A percentile compares a stretch with the other conserved stretches of the same genome.
Evolutionary conservation across 257 asterid genomes (phyloP).

Genomic region (Primulina tabacum): DNA sequence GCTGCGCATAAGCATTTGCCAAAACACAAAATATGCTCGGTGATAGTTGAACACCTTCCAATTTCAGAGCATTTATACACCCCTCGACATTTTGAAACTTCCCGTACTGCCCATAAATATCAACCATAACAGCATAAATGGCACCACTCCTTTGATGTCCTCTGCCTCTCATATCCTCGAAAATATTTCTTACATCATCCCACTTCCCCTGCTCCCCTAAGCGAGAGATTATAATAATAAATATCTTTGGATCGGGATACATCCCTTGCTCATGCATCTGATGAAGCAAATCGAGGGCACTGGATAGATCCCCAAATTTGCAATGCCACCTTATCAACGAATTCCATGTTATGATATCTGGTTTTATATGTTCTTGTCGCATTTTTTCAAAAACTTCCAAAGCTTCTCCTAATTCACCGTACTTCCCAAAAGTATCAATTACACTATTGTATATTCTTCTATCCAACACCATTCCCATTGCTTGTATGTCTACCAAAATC

Average conservation of each 20-base stretch:
- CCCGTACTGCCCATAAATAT: constrained; percentile 83
- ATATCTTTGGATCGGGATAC: constrained; percentile 87
- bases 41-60: constrained; percentile 65
- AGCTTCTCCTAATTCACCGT: constrained; percentile 79
- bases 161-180: constrained; percentile 49
- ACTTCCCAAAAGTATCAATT: constrained; percentile 75
- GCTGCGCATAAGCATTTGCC: constrained; percentile 91
- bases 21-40: constrained; percentile 71
- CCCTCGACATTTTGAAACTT: constrained; percentile 61
- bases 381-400: constrained; percentile 57
- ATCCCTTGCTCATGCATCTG: constrained; percentile 79
- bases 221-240: constrained; percentile 54
- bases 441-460: constrained; percentile 66
- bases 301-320: constrained; percentile 54
- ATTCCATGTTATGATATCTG: constrained; percentile 81
- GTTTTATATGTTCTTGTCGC: constrained; percentile 57
- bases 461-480: constrained; percentile 60
- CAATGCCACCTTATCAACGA: constrained; percentile 84
- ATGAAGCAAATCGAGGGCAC: constrained; percentile 57
- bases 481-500: constrained; percentile 59
- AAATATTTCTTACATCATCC: constrained; percentile 48
- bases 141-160: constrained; percentile 81
- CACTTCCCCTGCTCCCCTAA: constrained; percentile 83
- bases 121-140: constrained; percentile 68
- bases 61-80: constrained; percentile 58